Conservation (phyloP, 768 basidiomycete species). For the Sporobolomyces roseus region DNA sequence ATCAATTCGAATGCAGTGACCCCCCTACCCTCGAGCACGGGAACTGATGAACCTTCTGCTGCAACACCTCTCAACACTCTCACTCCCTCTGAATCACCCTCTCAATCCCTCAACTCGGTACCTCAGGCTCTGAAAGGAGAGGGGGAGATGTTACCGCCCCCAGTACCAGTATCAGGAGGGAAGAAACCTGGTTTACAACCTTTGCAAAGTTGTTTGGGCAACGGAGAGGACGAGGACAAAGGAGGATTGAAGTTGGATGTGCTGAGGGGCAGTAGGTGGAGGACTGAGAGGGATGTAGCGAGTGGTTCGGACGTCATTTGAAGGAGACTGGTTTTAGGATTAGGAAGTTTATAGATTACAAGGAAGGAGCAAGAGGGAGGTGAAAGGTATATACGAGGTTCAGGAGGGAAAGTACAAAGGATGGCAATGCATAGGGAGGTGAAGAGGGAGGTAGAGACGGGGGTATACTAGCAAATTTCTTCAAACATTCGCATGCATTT, state of each 20-base stretch:
- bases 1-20: slow-evolving; percentile 21
- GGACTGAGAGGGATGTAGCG: slow-evolving; percentile 33
- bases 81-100: too few species aligned
- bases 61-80: too few species aligned
- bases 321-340: neutral
- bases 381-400: neutral
- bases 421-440: too few species aligned
- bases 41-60: neutral
- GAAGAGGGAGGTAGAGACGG: too few species aligned
- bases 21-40: slow-evolving; percentile 6
- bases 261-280: slow-evolving; percentile 29
- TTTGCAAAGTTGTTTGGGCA: slow-evolving; percentile 11
- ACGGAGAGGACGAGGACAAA: slow-evolving; percentile 11
- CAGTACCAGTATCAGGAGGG: neutral
- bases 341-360: too few species aligned
- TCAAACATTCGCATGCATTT: too few species aligned
- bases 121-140: too few species aligned
- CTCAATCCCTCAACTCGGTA: too few species aligned
- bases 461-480: too few species aligned
- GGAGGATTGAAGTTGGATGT: slow-evolving; percentile 34
- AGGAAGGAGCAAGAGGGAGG: too few species aligned
- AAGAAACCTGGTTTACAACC: neutral
- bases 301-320: slow-evolving; percentile 39
- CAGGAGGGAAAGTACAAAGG: neutral
- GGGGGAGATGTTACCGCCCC: too few species aligned